A percentile compares a stretch with the other conserved stretches of the same genome.
Conservation (phyloP, 148 eudicot species). For the Chenopodium album region DNA sequence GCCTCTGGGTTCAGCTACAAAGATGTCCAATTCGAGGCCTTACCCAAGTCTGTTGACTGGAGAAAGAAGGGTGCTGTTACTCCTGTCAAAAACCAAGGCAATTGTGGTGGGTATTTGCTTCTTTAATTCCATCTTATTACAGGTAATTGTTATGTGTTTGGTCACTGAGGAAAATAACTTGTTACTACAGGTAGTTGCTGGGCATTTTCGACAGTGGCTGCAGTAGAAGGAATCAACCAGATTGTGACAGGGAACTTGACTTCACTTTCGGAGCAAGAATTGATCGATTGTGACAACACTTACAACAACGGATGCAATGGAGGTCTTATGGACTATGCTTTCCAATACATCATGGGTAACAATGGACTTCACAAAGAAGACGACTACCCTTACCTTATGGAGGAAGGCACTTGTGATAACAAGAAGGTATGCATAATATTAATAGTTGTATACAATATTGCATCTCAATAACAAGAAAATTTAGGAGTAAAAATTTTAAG, state of each 20-base stretch:
- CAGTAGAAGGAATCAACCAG: slow-evolving; percentile 96
- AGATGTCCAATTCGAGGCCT: slow-evolving; percentile 44
- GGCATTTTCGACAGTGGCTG: slow-evolving; percentile 98
- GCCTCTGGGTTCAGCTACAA: slow-evolving; percentile 59
- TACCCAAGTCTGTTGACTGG: slow-evolving; percentile 91
- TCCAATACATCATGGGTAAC: slow-evolving; percentile 52
- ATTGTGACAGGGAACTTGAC: slow-evolving; percentile 83
- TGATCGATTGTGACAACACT: slow-evolving; percentile 83
- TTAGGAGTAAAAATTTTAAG: no score
- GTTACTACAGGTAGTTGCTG: slow-evolving; percentile 80
- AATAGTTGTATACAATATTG: no score
- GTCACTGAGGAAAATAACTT: neutral
- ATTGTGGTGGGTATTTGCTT: slow-evolving; percentile 55
- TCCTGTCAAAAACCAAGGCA: slow-evolving; percentile 87
- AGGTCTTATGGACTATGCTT: slow-evolving; percentile 98
- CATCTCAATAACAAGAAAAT: neutral
- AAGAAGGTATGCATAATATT: slow-evolving; percentile 41
- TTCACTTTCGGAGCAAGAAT: slow-evolving; percentile 83
- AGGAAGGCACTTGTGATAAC: slow-evolving; percentile 88
- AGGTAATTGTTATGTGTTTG: no score
- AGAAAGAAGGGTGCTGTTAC: slow-evolving; percentile 83
- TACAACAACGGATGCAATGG: slow-evolving; percentile 86
- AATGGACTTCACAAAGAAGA: slow-evolving; percentile 91
- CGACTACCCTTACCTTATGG: slow-evolving; percentile 93
- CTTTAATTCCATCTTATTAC: neutral